Base-by-base conservation (phyloP, 2,329 filamentous ascomycete genomes). In the Boeremia lycopersici region DNA sequence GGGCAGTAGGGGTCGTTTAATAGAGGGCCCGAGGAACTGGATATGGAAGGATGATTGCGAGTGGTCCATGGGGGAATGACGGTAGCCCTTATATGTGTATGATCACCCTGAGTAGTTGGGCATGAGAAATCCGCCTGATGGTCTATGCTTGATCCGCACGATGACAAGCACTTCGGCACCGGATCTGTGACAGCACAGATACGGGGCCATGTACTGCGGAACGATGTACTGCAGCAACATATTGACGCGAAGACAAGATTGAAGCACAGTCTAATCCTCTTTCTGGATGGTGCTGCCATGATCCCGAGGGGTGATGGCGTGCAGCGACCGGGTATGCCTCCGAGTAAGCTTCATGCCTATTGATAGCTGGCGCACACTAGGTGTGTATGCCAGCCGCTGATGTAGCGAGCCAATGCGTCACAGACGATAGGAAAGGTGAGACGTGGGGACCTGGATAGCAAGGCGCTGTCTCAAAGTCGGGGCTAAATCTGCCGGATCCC, bases 191-290 rank as follows among this genome's bases (percentile, higher is more conserved):
- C 68, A 68, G 71, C 67, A 70, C 64, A 67, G 66, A 68, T 71
- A 73, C 70, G 64, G 68, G 63, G 63, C 64, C 68, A 68, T 72
- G 65, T 69, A 70, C 67, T 69, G 66, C 73, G 70, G 72, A 70
- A 70, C 70, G 66, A 72, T 68, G 71, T 74, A 73, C 69, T 74
- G 67, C 68, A 72, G 67, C 64, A 71, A 64, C 69, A 69, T 69
- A 68, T 75, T 75, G 73, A 74, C 72, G 69, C 75, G 72, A 75
- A 70, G 63, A 67, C 59, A 49, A 68, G 61, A 69, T 68, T 74
- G 68, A 70, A 71, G 65, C 65, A 64, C 63, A 62, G 61, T 55
- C 69, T 64, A 69, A 67, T 63, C 64, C 67, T 57, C 58, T 65
- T 66, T 65, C 61, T 69, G 69, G 69, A 66, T 71, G 65, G 71